phyloP scores from a whole-genome alignment of 1,284 basidiomycete species.

The Ceratobasidium sp. region DNA sequence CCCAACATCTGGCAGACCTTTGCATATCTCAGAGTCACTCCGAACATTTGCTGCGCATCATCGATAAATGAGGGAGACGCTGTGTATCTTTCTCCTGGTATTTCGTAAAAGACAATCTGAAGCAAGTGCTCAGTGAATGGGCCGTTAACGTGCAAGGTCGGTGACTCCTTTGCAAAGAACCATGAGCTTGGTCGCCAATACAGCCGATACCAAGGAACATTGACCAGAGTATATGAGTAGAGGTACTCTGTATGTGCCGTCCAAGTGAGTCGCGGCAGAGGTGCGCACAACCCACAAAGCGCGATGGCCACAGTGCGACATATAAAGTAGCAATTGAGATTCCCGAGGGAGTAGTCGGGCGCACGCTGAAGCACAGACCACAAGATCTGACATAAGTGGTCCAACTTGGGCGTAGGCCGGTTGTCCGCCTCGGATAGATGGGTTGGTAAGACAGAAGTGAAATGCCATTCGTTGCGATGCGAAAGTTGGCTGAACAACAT shows the following conservation, averaged over 20 bases:
- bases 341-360: background rate
- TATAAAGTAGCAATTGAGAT: constrained; percentile 3
- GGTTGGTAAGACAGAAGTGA: background rate
- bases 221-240: background rate
- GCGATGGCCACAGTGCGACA: background rate
- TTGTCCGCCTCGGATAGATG: background rate
- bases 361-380: background rate
- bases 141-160: background rate
- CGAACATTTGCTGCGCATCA: too few relatives aligned
- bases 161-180: background rate
- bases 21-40: too few relatives aligned
- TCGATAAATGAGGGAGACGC: too few relatives aligned
- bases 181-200: background rate
- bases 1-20: too few relatives aligned
- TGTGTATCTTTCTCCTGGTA: too few relatives aligned
- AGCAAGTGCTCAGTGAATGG: background rate
- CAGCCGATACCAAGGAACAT: background rate
- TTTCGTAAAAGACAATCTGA: background rate
- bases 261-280: constrained; percentile 4
- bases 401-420: background rate
- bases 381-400: background rate
- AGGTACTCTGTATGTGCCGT: background rate
- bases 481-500: background rate
- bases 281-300: background rate
- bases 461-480: background rate